phyloP scores from a whole-genome alignment of 2,329 filamentous ascomycete genomes.

The Aspergillus floridensis region DNA sequence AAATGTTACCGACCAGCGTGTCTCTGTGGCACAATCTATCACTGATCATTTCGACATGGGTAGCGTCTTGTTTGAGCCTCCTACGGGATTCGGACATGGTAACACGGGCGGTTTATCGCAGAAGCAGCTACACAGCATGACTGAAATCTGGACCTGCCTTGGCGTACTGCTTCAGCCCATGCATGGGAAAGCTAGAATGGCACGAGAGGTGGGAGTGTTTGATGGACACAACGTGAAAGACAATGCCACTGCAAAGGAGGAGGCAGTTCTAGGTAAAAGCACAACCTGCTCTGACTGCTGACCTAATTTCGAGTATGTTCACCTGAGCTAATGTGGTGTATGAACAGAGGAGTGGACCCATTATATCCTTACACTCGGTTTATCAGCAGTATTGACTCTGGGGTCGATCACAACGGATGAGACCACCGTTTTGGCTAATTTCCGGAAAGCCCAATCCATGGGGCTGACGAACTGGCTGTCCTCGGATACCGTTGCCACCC shows the following conservation, averaged over 20 bases:
- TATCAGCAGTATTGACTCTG: slow-evolving; percentile 55
- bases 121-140: slow-evolving; percentile 62
- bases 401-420: slow-evolving; percentile 42
- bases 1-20: slow-evolving; percentile 47
- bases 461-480: slow-evolving; percentile 59
- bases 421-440: slow-evolving; percentile 43
- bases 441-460: slow-evolving; percentile 52
- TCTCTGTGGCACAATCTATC: slow-evolving; percentile 42
- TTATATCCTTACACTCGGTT: slow-evolving; percentile 59
- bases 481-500: slow-evolving; percentile 47
- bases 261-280: slow-evolving; percentile 51
- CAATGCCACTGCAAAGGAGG: slow-evolving; percentile 44
- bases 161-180: slow-evolving; percentile 56
- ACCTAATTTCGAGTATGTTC: neutral
- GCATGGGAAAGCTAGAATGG: slow-evolving; percentile 54
- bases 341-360: slow-evolving; percentile 59
- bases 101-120: slow-evolving; percentile 55
- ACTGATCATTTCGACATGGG: slow-evolving; percentile 52
- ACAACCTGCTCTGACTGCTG: neutral
- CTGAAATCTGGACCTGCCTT: slow-evolving; percentile 63
- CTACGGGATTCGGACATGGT: slow-evolving; percentile 57
- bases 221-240: slow-evolving; percentile 52
- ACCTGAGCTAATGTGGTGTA: neutral
- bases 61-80: slow-evolving; percentile 55
- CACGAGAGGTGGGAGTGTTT: slow-evolving; percentile 56